These are phyloP conservation scores for Trypanosoma cruzi DNA, from an alignment of 208 protist species.

Conservation along the genomic window DNA sequence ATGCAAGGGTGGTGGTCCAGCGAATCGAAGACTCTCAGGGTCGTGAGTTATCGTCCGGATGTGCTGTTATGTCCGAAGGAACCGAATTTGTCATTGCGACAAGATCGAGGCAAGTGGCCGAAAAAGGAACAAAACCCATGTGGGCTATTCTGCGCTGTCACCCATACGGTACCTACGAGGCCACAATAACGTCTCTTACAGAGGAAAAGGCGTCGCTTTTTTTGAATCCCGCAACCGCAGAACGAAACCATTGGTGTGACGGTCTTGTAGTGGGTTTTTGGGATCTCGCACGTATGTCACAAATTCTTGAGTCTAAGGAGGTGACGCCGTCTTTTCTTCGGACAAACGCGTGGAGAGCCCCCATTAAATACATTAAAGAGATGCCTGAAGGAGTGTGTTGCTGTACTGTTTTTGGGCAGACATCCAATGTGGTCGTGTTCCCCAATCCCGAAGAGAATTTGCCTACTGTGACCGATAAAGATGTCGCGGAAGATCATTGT, in stretches of 20 bases:
- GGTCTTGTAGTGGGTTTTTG: constrained; percentile 49
- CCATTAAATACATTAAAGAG: constrained; percentile 35
- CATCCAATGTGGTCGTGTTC: constrained; percentile 68
- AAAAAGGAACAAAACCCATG: constrained; percentile 18
- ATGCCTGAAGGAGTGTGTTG: constrained; percentile 29
- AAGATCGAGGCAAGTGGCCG: constrained; percentile 36
- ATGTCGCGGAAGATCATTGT: not conserved
- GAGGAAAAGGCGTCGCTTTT: constrained; percentile 11
- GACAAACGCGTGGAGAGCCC: constrained; percentile 36
- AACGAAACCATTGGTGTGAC: constrained; percentile 46
- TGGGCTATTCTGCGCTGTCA: constrained; percentile 65
- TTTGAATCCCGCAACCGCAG: constrained; percentile 35
- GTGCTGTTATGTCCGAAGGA: constrained; percentile 81
- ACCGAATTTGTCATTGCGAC: constrained; percentile 87
- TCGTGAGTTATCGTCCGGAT: constrained; percentile 41
- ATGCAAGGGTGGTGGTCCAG: constrained; percentile 66
- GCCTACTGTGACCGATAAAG: constrained; percentile 8
- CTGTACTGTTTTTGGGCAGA: constrained; percentile 33
- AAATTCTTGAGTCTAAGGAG: constrained; percentile 45
- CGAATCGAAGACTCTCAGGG: constrained; percentile 56
- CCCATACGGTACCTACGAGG: constrained; percentile 24
- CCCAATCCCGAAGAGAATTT: constrained; percentile 37
- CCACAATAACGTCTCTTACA: not conserved
- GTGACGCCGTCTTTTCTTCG: constrained; percentile 76
- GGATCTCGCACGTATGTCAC: constrained; percentile 55